These are phyloP conservation scores for Cladophialophora chaetospira DNA, from an alignment of 2,329 filamentous ascomycete species.

Conservation along the genomic window DNA sequence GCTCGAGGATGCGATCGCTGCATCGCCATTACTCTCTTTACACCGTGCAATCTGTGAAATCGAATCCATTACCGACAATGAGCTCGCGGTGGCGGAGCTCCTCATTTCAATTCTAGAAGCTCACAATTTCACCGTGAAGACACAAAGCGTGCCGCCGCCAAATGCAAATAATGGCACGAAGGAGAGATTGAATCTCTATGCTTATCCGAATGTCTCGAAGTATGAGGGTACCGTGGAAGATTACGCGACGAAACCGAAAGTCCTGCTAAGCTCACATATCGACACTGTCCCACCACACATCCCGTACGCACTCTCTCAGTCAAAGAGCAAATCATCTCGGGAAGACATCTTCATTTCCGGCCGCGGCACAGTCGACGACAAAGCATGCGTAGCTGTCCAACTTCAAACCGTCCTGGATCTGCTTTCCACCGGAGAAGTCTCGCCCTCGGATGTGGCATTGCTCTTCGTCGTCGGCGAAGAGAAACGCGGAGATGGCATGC, in stretches of 20 bases:
- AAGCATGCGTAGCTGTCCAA: constrained; percentile 49
- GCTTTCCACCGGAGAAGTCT: constrained; percentile 35
- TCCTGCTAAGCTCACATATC: constrained; percentile 70
- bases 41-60: constrained; percentile 75
- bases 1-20: constrained; percentile 43
- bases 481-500: constrained; percentile 78
- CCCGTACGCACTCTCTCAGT: constrained; percentile 48
- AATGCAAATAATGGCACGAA: constrained; percentile 33
- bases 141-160: constrained; percentile 49
- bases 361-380: constrained; percentile 50
- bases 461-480: constrained; percentile 82
- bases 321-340: constrained; percentile 22
- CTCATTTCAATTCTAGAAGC: constrained; percentile 66
- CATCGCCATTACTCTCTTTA: constrained; percentile 63
- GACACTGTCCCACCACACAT: constrained; percentile 64
- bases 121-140: constrained; percentile 64
- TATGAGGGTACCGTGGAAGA: constrained; percentile 10
- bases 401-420: constrained; percentile 50
- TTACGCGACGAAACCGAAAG: constrained; percentile 33
- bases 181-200: constrained; percentile 74
- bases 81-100: constrained; percentile 68
- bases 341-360: constrained; percentile 45
- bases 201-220: constrained; percentile 52
- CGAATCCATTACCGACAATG: constrained; percentile 70
- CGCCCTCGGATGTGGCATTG: constrained; percentile 44